Percentiles rank a stretch among this genome's conserved stretches.
Conservation (phyloP, 441 rosid species). For the Syzygium syzygioides region DNA sequence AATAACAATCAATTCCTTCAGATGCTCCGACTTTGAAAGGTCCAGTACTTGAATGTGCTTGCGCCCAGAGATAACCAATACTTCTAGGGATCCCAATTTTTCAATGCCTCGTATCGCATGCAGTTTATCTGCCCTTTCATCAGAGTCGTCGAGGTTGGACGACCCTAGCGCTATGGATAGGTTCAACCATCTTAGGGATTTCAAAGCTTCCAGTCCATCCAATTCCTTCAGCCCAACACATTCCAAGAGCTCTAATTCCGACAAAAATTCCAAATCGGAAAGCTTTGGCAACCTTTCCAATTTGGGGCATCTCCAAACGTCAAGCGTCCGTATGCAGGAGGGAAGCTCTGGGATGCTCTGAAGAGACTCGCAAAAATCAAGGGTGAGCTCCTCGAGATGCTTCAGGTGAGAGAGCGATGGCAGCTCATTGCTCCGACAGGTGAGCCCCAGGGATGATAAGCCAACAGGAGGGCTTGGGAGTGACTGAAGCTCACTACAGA, state of each 20-base stretch:
- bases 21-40: too few relatives aligned
- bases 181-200: not conserved
- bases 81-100: too few relatives aligned
- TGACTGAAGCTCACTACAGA: accelerated
- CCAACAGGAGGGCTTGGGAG: not conserved
- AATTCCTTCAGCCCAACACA: not conserved
- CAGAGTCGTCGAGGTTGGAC: too few relatives aligned
- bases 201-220: not conserved
- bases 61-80: too few relatives aligned
- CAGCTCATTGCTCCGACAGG: not conserved
- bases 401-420: not conserved
- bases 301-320: accelerated
- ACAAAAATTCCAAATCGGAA: too few relatives aligned
- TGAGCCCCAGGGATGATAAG: accelerated
- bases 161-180: too few relatives aligned
- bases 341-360: not conserved
- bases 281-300: not conserved
- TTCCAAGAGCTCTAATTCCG: accelerated
- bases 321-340: not conserved
- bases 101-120: too few relatives aligned
- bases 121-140: too few relatives aligned
- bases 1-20: too few relatives aligned
- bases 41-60: too few relatives aligned
- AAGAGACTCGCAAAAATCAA: accelerated
- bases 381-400: not conserved